Base-by-base conservation (phyloP, 176 grass and related monocot genomes). In the Oryza coarctata region DNA sequence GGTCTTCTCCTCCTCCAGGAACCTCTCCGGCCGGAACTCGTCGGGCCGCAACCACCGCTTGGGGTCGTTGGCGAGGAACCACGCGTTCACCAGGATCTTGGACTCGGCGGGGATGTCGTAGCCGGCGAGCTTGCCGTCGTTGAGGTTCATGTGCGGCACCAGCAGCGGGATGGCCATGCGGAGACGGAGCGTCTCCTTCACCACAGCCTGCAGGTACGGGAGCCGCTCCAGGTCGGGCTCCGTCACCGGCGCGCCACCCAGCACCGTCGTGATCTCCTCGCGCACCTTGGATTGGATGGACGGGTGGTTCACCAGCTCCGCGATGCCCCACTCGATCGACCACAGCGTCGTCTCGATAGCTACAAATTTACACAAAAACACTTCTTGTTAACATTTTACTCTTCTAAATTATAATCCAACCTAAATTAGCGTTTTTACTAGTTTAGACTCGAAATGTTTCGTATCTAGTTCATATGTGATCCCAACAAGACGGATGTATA, bases 61-160 rank as follows among this genome's bases (percentile, higher is more conserved):
- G 32, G 96, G 96, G 85, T 98, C 87, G 71, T 98, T 98, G 76
- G 90, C 96, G 3, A 98, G 88, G 84, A 92, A 98, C 93, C 96
- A 98, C 11, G 96, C 96, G 75, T 98, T 98, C 72, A 98, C 93
- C 27, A 98, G 87, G 73, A 98, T 95, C 86, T 98, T 98, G 80
- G 93, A 95, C 85, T 98, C 96, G 2, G 96, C 96, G 18, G 93
- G 89, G 83, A 98, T 98, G 87, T 98, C 96, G 75, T 66, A 95
- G 52, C 96, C 96, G 38, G 43, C 28, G 75, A 95, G 96, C 84
- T 91, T 95, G 57, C 87, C 96, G 36, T 98, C 88, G 75, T 79
- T 75, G 78, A 98, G 96, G 93, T 98, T 98, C 96, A 98, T 98
- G 93, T 98, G 96, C 14, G 96, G 96, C n/a, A 98, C 96, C 22